Conservation (phyloP, 169 alveolate genomes). For the Plasmodium cynomolgi region DNA sequence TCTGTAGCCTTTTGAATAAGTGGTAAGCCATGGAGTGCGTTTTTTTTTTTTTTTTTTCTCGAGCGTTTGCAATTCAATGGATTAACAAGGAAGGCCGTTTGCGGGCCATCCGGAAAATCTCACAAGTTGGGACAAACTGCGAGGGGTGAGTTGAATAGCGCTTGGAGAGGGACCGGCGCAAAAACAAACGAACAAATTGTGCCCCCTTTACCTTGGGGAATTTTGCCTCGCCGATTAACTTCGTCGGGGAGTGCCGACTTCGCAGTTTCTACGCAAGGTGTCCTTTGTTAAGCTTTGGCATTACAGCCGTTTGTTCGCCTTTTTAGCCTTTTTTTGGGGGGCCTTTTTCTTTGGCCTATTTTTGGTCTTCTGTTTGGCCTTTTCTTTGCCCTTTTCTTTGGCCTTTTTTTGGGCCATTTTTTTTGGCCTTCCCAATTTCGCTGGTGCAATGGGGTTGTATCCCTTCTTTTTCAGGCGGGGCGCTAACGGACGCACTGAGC, state of each 20-base stretch:
- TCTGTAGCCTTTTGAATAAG: conserved; percentile 44
- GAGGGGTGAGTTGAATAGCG: not conserved
- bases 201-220: not conserved
- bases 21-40: conserved; percentile 48
- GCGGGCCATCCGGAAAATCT: not conserved
- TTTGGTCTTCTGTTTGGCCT: no score
- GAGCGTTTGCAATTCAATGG: not conserved
- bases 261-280: not conserved
- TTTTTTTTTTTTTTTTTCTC: not conserved
- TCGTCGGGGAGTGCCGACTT: not conserved
- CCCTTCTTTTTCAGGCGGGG: not conserved
- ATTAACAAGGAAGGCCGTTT: not conserved
- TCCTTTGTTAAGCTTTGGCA: not conserved
- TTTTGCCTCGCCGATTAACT: not conserved
- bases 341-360: no score
- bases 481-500: not conserved
- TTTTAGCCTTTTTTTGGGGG: not conserved
- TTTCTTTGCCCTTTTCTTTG: no score
- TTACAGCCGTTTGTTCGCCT: not conserved
- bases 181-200: not conserved
- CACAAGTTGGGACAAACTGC: not conserved
- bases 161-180: not conserved
- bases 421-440: not conserved
- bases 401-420: no score
- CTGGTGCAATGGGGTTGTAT: not conserved